These are phyloP conservation scores for Candida jianshihensis DNA, from an alignment of 805 yeast species.

Conservation along the genomic window DNA sequence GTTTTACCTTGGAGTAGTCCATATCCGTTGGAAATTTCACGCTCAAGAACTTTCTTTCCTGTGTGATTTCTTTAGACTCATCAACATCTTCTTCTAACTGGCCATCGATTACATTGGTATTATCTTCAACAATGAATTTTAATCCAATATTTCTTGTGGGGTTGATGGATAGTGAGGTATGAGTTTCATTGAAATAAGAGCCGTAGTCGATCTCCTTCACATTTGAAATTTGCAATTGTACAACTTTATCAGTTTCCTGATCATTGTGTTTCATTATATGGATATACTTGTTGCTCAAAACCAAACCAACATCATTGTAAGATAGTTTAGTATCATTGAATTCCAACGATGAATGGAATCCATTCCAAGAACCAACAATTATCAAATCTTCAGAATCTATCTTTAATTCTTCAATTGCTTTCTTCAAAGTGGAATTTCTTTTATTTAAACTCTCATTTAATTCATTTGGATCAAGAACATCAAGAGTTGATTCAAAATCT, in stretches of 20 bases:
- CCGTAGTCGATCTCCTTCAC: constrained; percentile 25
- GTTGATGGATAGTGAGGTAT: constrained; percentile 16
- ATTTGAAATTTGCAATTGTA: constrained; percentile 14
- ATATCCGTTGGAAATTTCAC: constrained; percentile 20
- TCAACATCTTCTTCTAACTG: no score
- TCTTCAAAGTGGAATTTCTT: constrained; percentile 22
- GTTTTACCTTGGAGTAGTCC: constrained; percentile 19
- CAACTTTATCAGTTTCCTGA: constrained; percentile 8
- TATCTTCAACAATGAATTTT: constrained; percentile 12
- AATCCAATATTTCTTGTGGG: constrained; percentile 28
- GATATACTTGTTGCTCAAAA: constrained; percentile 17
- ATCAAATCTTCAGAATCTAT: constrained; percentile 16
- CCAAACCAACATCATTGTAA: constrained; percentile 9
- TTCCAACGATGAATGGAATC: constrained; percentile 17
- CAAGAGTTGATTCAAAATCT: constrained; percentile 32
- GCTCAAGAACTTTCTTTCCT: constrained; percentile 6
- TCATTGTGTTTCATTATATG: constrained; percentile 19
- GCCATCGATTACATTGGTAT: no score
- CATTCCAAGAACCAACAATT: constrained; percentile 22
- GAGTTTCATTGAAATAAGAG: constrained; percentile 16
- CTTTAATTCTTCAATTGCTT: constrained; percentile 10
- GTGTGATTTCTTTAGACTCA: background rate
- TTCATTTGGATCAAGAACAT: constrained; percentile 20
- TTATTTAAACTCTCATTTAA: constrained; percentile 16
- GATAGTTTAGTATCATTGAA: constrained; percentile 11